Evolutionary conservation across 73 alveolate species (phyloP).

Genomic region (Effrenium voratum): DNA sequence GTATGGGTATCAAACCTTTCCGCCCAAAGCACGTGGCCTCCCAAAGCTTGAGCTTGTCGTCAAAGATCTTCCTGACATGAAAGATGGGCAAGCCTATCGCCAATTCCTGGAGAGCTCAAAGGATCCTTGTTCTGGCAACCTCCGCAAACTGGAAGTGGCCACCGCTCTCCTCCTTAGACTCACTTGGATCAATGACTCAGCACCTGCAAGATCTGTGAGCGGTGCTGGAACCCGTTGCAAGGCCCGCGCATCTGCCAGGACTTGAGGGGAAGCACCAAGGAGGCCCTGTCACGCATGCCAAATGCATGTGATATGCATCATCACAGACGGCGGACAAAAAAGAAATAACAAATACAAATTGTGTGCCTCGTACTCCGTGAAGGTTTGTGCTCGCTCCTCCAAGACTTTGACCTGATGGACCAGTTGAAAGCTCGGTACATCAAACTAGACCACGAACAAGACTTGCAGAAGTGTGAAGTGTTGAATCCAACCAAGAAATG

Average conservation of each 20-base stretch:
- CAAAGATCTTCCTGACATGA: conserved; percentile 22
- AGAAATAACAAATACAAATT: not conserved
- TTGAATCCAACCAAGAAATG: not conserved
- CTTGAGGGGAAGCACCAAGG: conserved; percentile 48
- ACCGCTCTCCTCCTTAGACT: conserved; percentile 13
- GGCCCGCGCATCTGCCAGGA: not conserved
- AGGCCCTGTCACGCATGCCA: conserved; percentile 2
- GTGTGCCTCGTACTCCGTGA: conserved; percentile 60
- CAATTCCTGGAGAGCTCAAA: not conserved
- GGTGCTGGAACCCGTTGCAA: too few species aligned
- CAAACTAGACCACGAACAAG: too few species aligned
- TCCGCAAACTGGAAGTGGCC: conserved; percentile 68
- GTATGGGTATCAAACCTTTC: not conserved
- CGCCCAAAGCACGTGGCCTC: not conserved
- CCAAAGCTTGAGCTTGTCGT: conserved; percentile 85
- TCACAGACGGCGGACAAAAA: not conserved
- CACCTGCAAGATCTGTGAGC: too few species aligned
- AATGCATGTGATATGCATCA: not conserved
- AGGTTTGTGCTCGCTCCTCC: conserved; percentile 77
- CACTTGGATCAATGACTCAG: too few species aligned
- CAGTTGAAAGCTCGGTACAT: not conserved
- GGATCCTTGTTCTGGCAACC: conserved; percentile 50
- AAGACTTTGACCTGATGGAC: conserved; percentile 1
- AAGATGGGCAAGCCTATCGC: not conserved
- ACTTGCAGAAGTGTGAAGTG: too few species aligned